Evolutionary conservation across 176 grass and related monocot genomes (phyloP), one percentile per base, ranked within the genome.

Genomic region (Eragrostis nindensis): DNA sequence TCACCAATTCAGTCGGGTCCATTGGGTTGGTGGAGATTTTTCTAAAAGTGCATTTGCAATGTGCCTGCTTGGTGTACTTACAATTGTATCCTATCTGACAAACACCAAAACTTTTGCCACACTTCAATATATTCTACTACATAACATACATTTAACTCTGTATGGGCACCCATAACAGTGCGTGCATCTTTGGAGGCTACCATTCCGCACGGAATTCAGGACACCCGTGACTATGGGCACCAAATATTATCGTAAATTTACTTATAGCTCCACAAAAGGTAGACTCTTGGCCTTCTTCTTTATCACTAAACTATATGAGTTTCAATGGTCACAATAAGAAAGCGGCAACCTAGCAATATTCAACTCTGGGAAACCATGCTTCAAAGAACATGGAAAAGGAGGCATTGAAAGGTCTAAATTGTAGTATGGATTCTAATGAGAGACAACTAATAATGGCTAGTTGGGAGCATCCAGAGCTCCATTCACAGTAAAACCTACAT

Each of bases 271-370:
- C 53, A 22, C 19, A 0, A 56, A 56, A n/a, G 7, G n/a, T n/a
- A 22, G 53, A 61, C 13, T 17, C 0, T 59, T 32, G 7, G 19
- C 60, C 26, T 63, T 32, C 26, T 63, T 32, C 13, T 69, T 39
- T 61, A 75, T 12, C 10, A 27, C 38, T 46, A 1, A 67, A 45
- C 9, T 79, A 74, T 5, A 26, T 15, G 39, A 56, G 52, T 55
- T 66, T 24, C 17, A 16, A 17, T n/a, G 29, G 42, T 59, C 59
- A 43, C 14, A 76, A 32, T 45, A 74, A 45, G 39, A 80, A 80
- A 40, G 39, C 21, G 49, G 5, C 40, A 80, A 24, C 41, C 40
- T 81, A 75, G 41, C 4, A 3, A 85, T 70, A 1, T 55, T 46
- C 61, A 64, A 66, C 15, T 14, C 22, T 74, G 41, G 41, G 36